Conservation (phyloP, 2,329 filamentous ascomycete genomes). For the Alternaria panax region DNA sequence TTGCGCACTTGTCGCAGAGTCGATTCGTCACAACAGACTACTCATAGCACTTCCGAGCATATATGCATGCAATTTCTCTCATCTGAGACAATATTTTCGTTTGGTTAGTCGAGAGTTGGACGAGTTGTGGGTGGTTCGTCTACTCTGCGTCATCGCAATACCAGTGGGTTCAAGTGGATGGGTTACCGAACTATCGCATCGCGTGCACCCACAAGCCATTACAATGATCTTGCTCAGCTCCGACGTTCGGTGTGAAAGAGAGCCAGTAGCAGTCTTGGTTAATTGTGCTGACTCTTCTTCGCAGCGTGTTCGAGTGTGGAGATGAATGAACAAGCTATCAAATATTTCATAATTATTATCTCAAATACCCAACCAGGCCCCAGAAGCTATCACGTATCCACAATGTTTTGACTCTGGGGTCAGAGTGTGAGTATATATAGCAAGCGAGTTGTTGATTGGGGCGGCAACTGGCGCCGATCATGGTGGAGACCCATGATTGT, state of each 20-base stretch:
- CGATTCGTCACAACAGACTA: no score
- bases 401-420: no score
- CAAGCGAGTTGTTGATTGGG: background rate
- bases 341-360: background rate
- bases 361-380: background rate
- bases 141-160: background rate
- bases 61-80: background rate
- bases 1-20: background rate
- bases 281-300: background rate
- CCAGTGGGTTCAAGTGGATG: background rate
- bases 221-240: background rate
- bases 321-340: background rate
- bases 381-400: no score
- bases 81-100: no score
- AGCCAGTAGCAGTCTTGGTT: background rate
- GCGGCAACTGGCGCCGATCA: conserved; percentile 2
- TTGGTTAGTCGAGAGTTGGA: background rate
- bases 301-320: background rate
- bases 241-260: background rate
- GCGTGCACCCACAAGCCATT: background rate
- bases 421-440: no score
- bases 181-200: background rate
- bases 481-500: background rate
- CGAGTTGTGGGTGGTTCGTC: background rate
- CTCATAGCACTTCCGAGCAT: background rate